Percentiles rank a stretch among this genome's conserved stretches.
These are phyloP conservation scores for Lepiota subincarnata DNA, from an alignment of 768 basidiomycete species.

Conservation along the genomic window DNA sequence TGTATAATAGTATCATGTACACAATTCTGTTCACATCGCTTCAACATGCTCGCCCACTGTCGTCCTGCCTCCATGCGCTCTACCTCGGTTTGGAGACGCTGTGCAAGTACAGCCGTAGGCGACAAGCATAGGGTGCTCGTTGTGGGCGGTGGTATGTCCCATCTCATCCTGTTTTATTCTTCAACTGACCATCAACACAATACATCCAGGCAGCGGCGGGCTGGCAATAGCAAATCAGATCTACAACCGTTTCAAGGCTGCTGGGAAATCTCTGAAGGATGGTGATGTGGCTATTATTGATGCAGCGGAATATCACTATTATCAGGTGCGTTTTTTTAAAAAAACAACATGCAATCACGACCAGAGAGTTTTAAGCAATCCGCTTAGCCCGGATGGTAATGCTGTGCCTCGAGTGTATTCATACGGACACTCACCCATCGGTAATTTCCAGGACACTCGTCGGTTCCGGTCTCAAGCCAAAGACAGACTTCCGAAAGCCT, in stretches of 20 bases:
- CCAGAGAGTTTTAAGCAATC: conserved; percentile 6
- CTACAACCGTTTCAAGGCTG: conserved; percentile 69
- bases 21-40: too few relatives aligned
- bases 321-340: conserved; percentile 50
- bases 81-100: conserved; percentile 16
- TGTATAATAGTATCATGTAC: too few relatives aligned
- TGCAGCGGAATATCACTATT: conserved; percentile 76
- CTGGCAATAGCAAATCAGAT: conserved; percentile 85
- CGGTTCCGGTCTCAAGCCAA: conserved; percentile 77
- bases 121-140: conserved; percentile 80
- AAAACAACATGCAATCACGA: background rate
- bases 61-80: background rate
- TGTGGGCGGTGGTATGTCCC: conserved; percentile 73
- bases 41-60: conserved; percentile 4
- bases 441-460: conserved; percentile 72
- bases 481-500: conserved; percentile 62
- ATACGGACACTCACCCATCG: background rate
- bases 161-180: background rate
- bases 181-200: background rate
- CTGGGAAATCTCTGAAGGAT: conserved; percentile 59
- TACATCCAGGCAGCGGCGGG: conserved; percentile 66
- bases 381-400: conserved; percentile 82
- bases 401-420: background rate
- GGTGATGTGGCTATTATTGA: conserved; percentile 89
- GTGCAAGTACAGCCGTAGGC: conserved; percentile 36